Evolutionary conservation across 345 rosid species (phyloP), one percentile per base, ranked within the genome.

Genomic region (Linum usitatissimum): DNA sequence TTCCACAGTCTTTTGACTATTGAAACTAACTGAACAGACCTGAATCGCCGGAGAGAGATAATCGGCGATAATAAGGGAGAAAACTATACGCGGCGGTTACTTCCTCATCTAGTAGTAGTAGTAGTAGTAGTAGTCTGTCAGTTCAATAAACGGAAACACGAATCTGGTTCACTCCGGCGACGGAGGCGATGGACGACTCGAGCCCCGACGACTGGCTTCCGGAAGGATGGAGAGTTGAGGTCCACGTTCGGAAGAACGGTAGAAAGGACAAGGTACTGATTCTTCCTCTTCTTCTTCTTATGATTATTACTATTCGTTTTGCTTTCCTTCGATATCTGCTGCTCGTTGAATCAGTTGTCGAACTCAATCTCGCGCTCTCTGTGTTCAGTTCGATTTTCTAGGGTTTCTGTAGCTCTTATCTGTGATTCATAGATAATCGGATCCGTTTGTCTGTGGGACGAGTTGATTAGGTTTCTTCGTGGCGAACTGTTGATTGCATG

Each of bases 191-290:
- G 79, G 76, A 19, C 21, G 78, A 64, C 51, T 64, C 19, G 57
- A 70, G 67, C 65, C 59, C 80, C 10, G 83, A 76, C 12, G 79
- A 76, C 57, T 68, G 77, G 70, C 71, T 81, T 0, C 84, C 81
- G 61, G 60, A 75, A 31, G 97, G 95, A 9, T 77, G 91, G 84
- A 84, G 72, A 53, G 84, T 81, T 61, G 77, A 84, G 59, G 73
- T 80, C 59, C 83, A 72, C 64, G 77, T 79, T 23, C 85, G 80
- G 66, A 73, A 72, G 62, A 80, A 68, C 53, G 95, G 97, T 55
- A 83, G 71, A 76, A 87, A 81, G 48, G 84, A 90, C 59, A 86
- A 83, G 97, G 98, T 89, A 78, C 56, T 34, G 19, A 4, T 6
- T 30, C 15, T 18, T 63, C 7, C 14, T 9, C 18, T 56, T 31